These are phyloP conservation scores for Tillandsia fasciculata DNA, from an alignment of 176 grass and related monocot species.

Conservation along the genomic window DNA sequence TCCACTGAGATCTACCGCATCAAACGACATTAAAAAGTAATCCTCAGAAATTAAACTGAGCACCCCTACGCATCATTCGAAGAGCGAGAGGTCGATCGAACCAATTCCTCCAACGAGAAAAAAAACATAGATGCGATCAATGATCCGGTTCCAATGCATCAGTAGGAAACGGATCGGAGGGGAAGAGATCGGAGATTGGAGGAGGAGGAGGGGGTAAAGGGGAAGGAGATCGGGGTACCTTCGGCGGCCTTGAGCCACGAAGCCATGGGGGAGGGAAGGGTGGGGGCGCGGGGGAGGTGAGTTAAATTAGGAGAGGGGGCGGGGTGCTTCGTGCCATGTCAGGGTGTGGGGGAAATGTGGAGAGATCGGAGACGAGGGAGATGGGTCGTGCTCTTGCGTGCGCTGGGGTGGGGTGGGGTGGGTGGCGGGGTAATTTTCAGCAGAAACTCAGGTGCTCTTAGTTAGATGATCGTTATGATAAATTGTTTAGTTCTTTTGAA, in stretches of 20 bases:
- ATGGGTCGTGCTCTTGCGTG: background rate
- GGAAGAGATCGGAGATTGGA: conserved; percentile 26
- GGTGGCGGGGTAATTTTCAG: background rate
- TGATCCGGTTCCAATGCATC: conserved; percentile 5
- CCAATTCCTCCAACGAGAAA: background rate
- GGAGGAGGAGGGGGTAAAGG: conserved; percentile 6
- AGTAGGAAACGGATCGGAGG: background rate
- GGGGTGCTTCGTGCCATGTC: conserved; percentile 31
- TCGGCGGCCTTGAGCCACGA: conserved; percentile 99
- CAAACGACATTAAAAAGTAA: background rate
- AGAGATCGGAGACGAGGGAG: conserved; percentile 10
- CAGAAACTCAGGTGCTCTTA: background rate
- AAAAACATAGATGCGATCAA: background rate
- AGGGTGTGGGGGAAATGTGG: conserved; percentile 17
- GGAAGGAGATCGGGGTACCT: conserved; percentile 46
- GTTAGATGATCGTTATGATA: no score
- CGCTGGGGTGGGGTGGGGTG: background rate
- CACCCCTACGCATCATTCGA: background rate
- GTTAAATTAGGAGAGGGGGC: conserved; percentile 16
- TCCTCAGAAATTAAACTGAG: background rate
- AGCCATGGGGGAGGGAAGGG: conserved; percentile 46
- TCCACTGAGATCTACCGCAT: background rate
- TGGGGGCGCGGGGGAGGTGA: conserved; percentile 7
- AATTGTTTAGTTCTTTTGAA: background rate
- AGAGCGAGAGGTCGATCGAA: background rate